These are phyloP conservation scores for Carnegiea gigantea DNA, from an alignment of 179 eudicot species.

Conservation along the genomic window DNA sequence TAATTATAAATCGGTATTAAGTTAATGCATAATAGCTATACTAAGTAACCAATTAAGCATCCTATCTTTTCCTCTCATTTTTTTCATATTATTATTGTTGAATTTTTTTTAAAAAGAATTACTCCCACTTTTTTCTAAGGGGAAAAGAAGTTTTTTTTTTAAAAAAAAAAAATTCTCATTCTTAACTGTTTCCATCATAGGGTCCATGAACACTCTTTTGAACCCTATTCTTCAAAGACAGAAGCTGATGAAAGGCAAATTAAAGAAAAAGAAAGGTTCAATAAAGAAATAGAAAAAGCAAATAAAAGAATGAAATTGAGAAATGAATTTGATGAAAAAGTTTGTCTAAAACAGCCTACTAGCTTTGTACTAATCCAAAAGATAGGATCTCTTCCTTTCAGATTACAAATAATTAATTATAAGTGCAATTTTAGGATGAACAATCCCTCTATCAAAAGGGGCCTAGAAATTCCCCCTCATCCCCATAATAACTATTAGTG, in stretches of 20 bases:
- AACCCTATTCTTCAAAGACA: constrained; percentile 31
- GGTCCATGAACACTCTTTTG: constrained; percentile 39
- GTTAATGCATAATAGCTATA: neutral
- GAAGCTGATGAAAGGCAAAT: constrained; percentile 39
- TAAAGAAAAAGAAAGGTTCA: constrained; percentile 31
- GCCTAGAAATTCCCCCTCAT: too few relatives aligned
- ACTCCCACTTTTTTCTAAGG: neutral
- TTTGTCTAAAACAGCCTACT: constrained; percentile 26
- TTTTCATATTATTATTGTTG: neutral
- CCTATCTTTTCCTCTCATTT: neutral
- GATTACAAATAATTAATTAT: neutral
- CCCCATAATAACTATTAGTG: too few relatives aligned
- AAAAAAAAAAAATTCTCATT: neutral
- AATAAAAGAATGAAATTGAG: constrained; percentile 6
- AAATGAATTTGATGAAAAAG: constrained; percentile 18
- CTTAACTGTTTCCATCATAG: constrained; percentile 22
- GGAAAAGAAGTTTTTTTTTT: neutral
- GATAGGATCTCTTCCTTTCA: constrained; percentile 9
- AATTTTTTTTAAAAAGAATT: neutral
- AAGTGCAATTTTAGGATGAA: too few relatives aligned
- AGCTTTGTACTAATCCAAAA: constrained; percentile 30
- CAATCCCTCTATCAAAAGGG: too few relatives aligned
- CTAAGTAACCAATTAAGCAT: neutral
- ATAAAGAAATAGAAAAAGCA: constrained; percentile 25
- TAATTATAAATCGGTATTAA: neutral